Conservation (phyloP, 2,329 filamentous ascomycete species). For the Aspergillus pseudoviridinutans region DNA sequence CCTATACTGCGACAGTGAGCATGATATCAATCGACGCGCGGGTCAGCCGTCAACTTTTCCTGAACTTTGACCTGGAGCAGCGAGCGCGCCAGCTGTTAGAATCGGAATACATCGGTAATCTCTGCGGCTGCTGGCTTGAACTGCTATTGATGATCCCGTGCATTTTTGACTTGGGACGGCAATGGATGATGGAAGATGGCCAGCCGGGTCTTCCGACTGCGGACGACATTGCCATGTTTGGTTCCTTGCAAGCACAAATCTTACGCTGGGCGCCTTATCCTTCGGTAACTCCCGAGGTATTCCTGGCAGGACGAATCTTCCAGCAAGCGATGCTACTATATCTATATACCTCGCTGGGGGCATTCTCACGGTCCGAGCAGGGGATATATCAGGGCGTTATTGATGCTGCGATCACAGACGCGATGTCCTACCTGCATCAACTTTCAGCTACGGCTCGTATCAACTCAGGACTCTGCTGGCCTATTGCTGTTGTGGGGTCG, state of each 20-base stretch:
- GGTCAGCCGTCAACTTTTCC: slow-evolving; percentile 23
- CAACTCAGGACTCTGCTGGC: slow-evolving; percentile 36
- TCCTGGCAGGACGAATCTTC: slow-evolving; percentile 42
- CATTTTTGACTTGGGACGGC: slow-evolving; percentile 30
- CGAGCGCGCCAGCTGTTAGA: slow-evolving; percentile 25
- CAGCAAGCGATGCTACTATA: slow-evolving; percentile 46
- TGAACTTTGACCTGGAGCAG: slow-evolving; percentile 44
- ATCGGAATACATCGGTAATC: slow-evolving; percentile 26
- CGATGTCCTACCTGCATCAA: slow-evolving; percentile 22
- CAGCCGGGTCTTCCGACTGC: slow-evolving; percentile 27
- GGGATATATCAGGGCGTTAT: slow-evolving; percentile 26
- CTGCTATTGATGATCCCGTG: slow-evolving; percentile 27
- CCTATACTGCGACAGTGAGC: slow-evolving; percentile 46
- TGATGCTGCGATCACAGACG: slow-evolving; percentile 23
- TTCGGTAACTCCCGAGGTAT: slow-evolving; percentile 34
- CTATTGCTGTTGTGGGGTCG: slow-evolving; percentile 29
- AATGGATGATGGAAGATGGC: slow-evolving; percentile 30
- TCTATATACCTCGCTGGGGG: slow-evolving; percentile 29
- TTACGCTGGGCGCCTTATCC: slow-evolving; percentile 38
- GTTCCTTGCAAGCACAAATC: slow-evolving; percentile 42
- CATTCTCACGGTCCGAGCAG: slow-evolving; percentile 19
- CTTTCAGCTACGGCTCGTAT: slow-evolving; percentile 23
- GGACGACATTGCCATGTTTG: slow-evolving; percentile 44
- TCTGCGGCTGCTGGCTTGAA: slow-evolving; percentile 31
- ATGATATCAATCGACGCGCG: slow-evolving; percentile 44